These are phyloP conservation scores for Sarocladium brachiariae DNA, from an alignment of 2,329 filamentous ascomycete genomes.

Conservation along the genomic window DNA sequence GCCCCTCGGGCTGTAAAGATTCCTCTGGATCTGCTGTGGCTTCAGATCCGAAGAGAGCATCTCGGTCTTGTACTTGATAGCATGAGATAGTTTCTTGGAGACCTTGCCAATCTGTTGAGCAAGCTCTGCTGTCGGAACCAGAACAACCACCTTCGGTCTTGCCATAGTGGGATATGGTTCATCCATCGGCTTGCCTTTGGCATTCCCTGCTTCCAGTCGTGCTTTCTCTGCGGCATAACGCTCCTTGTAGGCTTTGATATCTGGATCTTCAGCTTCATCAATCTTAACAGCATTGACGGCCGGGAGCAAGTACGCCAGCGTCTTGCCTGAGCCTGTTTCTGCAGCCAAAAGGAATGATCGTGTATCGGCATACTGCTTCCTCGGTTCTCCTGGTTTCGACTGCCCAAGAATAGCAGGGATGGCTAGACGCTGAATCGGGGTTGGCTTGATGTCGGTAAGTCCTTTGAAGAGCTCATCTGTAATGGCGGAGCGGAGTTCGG, in stretches of 20 bases:
- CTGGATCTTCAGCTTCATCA: conserved; percentile 55
- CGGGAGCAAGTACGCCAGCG: conserved; percentile 83
- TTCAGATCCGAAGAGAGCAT: conserved; percentile 73
- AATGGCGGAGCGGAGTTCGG: conserved; percentile 64
- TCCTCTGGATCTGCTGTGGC: conserved; percentile 73
- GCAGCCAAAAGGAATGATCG: conserved; percentile 72
- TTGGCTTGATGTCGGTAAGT: conserved; percentile 70
- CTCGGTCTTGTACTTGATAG: conserved; percentile 78
- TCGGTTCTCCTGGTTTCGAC: conserved; percentile 14
- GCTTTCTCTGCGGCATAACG: conserved; percentile 48
- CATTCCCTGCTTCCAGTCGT: conserved; percentile 46
- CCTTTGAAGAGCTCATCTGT: conserved; percentile 66
- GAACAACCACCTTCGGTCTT: conserved; percentile 73
- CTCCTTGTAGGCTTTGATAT: conserved; percentile 50
- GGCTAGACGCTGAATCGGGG: conserved; percentile 81
- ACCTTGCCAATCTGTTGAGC: conserved; percentile 79
- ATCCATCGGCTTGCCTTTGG: conserved; percentile 59
- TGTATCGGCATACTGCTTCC: conserved; percentile 32
- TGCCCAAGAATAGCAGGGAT: conserved; percentile 73
- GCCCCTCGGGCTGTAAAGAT: conserved; percentile 72
- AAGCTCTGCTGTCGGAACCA: conserved; percentile 88
- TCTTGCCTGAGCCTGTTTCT: conserved; percentile 96
- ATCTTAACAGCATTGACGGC: conserved; percentile 79
- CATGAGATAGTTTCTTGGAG: conserved; percentile 76
- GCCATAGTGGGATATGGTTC: conserved; percentile 68